Conservation (phyloP, 768 basidiomycete species). For the Tricholomella constricta region DNA sequence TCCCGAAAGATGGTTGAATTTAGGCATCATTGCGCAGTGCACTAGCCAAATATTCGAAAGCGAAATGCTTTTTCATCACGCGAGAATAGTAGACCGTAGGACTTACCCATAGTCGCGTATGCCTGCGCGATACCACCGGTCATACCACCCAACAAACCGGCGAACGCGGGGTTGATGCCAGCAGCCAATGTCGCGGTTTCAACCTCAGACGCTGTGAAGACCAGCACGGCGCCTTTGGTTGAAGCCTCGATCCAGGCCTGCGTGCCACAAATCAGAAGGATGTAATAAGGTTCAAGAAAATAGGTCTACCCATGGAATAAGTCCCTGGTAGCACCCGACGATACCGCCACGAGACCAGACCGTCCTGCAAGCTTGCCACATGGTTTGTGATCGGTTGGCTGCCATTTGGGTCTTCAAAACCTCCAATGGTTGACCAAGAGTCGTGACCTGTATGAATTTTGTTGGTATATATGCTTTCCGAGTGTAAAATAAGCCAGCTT, state of each 20-base stretch:
- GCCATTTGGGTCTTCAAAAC: constrained; percentile 99
- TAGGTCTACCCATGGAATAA: constrained; percentile 91
- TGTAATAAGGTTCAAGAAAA: background rate
- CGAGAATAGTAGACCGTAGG: constrained; percentile 15
- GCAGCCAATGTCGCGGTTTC: constrained; percentile 65
- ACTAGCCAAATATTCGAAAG: constrained; percentile 3
- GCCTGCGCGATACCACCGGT: constrained; percentile 97
- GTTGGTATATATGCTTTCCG: background rate
- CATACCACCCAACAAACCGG: constrained; percentile 95
- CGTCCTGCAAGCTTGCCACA: constrained; percentile 80
- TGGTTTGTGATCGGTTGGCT: constrained; percentile 89
- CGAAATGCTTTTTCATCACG: background rate
- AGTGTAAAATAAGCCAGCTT: constrained; percentile 35
- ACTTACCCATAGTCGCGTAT: constrained; percentile 99
- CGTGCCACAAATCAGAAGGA: background rate
- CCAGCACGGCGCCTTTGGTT: constrained; percentile 94
- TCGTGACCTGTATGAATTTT: constrained; percentile 77
- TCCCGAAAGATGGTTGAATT: constrained; percentile 14
- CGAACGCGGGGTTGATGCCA: constrained; percentile 77
- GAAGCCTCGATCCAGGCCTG: constrained; percentile 99
- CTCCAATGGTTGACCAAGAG: constrained; percentile 96
- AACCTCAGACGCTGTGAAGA: constrained; percentile 96
- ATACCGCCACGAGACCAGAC: constrained; percentile 94
- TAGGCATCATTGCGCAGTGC: background rate
- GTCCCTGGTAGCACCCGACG: constrained; percentile 92